Base-by-base conservation (phyloP, 352 stramenopile genomes). In the Globisporangium apiculatum region DNA sequence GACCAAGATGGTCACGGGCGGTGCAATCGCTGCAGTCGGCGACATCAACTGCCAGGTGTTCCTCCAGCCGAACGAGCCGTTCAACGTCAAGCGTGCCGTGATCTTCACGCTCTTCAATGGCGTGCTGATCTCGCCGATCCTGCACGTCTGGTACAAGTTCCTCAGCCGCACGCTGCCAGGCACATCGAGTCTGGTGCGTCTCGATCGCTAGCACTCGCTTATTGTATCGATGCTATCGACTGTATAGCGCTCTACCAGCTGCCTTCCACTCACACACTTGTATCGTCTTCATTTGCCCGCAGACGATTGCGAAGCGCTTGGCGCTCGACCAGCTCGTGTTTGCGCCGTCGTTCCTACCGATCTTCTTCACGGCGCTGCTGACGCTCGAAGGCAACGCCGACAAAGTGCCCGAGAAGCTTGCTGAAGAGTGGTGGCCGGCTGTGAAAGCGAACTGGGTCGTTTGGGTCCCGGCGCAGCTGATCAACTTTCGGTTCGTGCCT, bases 401-500 rank as follows among this genome's bases (percentile, higher is more conserved):
- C 36, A 65, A 67, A 10, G 79, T 94, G 52, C 71, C 69, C 6
- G 70, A 79, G 56, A 91, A 91, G 58, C 60, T 94, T n/a, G 60
- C 51, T 0, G 56, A 65, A 18, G 82, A 94, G n/a, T 94, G 83
- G 83, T 94, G 83, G 83, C 65, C 79, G 5, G 71, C 81, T 3
- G 73, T 79, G 38, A 75, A 90, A 68, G 67, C 81, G 61, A 94
- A 94, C 68, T 94, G 83, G 83, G 60, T 65, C 41, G 75, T 94
- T 37, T 94, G 83, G 83, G 77, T 94, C 41, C 83, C 83, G 0
- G 83, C 83, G 4, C 81, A 94, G 69, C 66, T 91, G 41, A 47
- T 89, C 62, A 94, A 94, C 63, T 91, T 94, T 61, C 73, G 75
- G 58, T 85, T 94, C 51, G 82, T 94, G 50, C 79, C 79, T 1